Conservation (phyloP, 202 grass and related monocot genomes). For the Eragrostis tef region DNA sequence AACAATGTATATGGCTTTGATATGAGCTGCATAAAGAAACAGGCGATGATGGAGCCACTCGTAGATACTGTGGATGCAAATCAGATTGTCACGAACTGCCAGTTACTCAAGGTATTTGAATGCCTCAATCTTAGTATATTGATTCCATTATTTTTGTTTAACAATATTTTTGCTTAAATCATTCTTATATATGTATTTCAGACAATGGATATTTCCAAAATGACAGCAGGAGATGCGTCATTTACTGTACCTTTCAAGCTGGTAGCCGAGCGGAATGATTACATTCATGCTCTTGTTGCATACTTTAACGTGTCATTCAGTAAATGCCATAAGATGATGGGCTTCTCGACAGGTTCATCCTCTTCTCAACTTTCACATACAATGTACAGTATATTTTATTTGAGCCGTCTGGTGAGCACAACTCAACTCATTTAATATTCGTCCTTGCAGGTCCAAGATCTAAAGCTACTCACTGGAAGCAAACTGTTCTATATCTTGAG, state of each 20-base stretch:
- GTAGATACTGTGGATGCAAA: conserved; percentile 87
- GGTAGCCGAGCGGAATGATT: conserved; percentile 83
- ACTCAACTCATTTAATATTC: conserved; percentile 19
- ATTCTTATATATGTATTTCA: conserved; percentile 41
- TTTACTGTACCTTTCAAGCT: conserved; percentile 96
- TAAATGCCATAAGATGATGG: conserved; percentile 87
- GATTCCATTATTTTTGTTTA: background rate
- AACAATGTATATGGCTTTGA: conserved; percentile 95
- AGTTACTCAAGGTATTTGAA: conserved; percentile 68
- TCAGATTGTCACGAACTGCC: conserved; percentile 93
- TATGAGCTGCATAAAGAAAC: conserved; percentile 99
- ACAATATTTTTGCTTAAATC: background rate
- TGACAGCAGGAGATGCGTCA: conserved; percentile 76
- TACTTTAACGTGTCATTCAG: conserved; percentile 98
- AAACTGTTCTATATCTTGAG: conserved; percentile 94
- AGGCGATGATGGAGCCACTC: conserved; percentile 91
- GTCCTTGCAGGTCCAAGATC: conserved; percentile 76
- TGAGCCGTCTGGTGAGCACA: background rate
- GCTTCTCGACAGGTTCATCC: conserved; percentile 88
- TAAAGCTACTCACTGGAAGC: conserved; percentile 94
- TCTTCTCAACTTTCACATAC: conserved; percentile 9
- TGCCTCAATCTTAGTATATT: background rate
- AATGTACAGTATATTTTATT: background rate
- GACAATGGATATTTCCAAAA: conserved; percentile 98
- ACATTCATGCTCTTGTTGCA: conserved; percentile 91